These are phyloP conservation scores for Bolboschoenoplectus hybrid DNA, from an alignment of 202 grass and related monocot species.

Conservation along the genomic window DNA sequence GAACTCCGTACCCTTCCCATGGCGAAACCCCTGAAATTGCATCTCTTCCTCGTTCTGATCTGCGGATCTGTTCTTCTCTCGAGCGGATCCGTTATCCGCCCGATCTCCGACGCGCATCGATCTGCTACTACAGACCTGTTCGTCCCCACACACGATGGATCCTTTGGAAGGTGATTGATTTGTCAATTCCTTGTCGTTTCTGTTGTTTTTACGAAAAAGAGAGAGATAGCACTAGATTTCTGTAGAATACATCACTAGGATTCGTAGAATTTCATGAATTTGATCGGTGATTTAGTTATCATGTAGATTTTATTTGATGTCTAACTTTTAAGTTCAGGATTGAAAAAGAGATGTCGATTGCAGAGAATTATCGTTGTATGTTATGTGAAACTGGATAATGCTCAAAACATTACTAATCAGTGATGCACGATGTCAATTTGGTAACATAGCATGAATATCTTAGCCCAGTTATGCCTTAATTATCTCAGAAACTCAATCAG, in stretches of 20 bases:
- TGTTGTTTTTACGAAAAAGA: neutral
- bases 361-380: no score
- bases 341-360: neutral
- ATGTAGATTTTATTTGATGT: neutral
- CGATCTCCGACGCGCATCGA: slow-evolving; percentile 88
- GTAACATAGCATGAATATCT: neutral
- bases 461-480: neutral
- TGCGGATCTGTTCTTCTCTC: slow-evolving; percentile 37
- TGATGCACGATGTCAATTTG: neutral
- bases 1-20: slow-evolving; percentile 43
- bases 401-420: neutral
- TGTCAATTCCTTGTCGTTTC: neutral
- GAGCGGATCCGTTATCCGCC: slow-evolving; percentile 50
- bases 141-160: slow-evolving; percentile 57
- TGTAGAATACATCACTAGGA: neutral
- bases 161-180: slow-evolving; percentile 63
- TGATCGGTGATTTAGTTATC: neutral
- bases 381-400: neutral
- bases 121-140: slow-evolving; percentile 76
- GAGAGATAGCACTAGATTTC: neutral
- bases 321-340: slow-evolving; percentile 17
- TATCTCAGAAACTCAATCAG: neutral
- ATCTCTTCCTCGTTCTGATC: slow-evolving; percentile 50
- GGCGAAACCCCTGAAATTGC: slow-evolving; percentile 34
- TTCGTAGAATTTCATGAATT: slow-evolving; percentile 5